Conservation (phyloP, 2,329 filamentous ascomycete species). For the Paracamarosporium sp. region DNA sequence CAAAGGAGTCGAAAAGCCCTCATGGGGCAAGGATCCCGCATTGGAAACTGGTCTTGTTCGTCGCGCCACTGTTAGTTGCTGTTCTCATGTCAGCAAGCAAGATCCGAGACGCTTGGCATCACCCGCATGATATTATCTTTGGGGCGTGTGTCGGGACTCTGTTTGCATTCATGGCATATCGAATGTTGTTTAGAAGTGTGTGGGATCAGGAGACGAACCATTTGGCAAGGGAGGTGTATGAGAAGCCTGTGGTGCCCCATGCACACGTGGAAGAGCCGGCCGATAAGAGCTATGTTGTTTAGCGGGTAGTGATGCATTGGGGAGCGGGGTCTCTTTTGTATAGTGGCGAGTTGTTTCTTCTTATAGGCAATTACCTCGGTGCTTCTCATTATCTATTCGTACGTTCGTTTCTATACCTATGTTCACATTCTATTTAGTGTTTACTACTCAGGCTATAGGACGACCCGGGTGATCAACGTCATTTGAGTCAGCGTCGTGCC, state of each 20-base stretch:
- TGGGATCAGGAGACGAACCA: constrained; percentile 26
- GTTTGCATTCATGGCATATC: constrained; percentile 68
- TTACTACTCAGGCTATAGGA: too few relatives aligned
- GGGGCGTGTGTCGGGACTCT: constrained; percentile 67
- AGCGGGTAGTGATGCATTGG: background rate
- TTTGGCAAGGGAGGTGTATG: constrained; percentile 14
- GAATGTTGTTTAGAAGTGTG: constrained; percentile 61
- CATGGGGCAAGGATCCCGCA: constrained; percentile 58
- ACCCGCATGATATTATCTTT: constrained; percentile 72
- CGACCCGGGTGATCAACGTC: too few relatives aligned
- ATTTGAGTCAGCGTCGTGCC: too few relatives aligned
- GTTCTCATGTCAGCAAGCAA: constrained; percentile 69
- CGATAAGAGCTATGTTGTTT: background rate
- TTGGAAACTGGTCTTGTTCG: constrained; percentile 71
- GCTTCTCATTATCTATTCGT: too few relatives aligned
- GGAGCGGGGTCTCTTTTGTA: too few relatives aligned
- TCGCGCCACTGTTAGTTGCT: constrained; percentile 68
- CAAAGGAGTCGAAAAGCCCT: background rate
- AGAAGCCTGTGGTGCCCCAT: background rate
- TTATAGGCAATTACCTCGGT: too few relatives aligned
- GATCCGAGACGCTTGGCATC: constrained; percentile 71
- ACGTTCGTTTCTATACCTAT: too few relatives aligned
- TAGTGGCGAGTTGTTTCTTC: too few relatives aligned
- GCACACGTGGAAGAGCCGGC: background rate
- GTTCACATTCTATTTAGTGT: too few relatives aligned